Base-by-base conservation (phyloP, 345 rosid genomes). In the Lepidium africanum region DNA sequence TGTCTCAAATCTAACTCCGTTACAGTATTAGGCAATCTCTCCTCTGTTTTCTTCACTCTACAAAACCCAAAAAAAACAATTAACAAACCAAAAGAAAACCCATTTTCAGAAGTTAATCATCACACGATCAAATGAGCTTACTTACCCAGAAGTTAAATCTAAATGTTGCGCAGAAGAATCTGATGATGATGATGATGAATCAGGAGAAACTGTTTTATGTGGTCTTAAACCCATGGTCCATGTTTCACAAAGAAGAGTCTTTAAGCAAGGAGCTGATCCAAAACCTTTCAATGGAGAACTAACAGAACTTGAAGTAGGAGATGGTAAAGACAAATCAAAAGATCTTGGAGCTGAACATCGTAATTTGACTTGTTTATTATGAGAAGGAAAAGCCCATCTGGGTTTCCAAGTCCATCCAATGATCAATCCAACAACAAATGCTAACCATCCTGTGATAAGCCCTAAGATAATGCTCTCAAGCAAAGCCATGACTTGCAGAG, bases 361-460 rank as follows among this genome's bases (percentile, higher is more conserved):
- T 23, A 78, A 42, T 47, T 73, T 78, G 11, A 41, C 59, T 37
- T 63, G 72, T 5, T 47, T 19, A 13, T 41, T 32, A 23, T 23
- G 33, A 43, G 40, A 41, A 59, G 35, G 25, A 55, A 59, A 55
- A 63, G 17, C 89, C 87, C 85, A 84, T 62, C 63, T 81, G 12
- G 93, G 89, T 75, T 79, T 87, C 96, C 93, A 89, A 5, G 63
- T 23, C 91, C 91, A 87, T 36, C 93, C 91, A 11, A 89, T 47
- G 6, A 81, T 10, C 41, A 87, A 59, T 4, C 96, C 96, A 35
- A 81, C 59, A 2, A 84, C 70, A 66, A 89, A 85, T 7, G 87
- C 83, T 53, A 85, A n/a, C 81, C 87, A 81, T 2, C 85, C 70
- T 3, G 51, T 33, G 49, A 67, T 63, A 38, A 72, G 12, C 56